Evolutionary conservation across 1,284 basidiomycete genomes (phyloP), one percentile per base, ranked within the genome.

Genomic region (Mycena citricolor): DNA sequence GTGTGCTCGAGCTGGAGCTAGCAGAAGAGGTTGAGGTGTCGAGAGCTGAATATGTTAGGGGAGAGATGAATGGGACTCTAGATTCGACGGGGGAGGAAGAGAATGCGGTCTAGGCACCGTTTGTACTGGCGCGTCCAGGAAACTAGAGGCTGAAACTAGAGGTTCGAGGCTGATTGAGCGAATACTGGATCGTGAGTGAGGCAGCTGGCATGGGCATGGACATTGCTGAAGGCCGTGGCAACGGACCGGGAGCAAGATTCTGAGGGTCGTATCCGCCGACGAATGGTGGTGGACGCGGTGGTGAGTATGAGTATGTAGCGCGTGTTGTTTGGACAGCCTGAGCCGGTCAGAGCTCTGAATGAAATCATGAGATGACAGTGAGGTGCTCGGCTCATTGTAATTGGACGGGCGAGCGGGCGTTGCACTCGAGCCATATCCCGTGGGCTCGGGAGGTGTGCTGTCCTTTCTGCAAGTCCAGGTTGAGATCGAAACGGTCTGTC

Each of bases 181-280:
- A 83, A 54, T 78, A 69, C 47, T 77, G 74, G 81, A 83, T 79
- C 4, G 83, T 83, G 52, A 72, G 61, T 6, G 82, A 85, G 20
- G 64, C n/a, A 16, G 39, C 20, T 10, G 36, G 51, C 16, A 50
- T 35, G 2, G 76, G 73, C 34, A 65, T 56, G 2, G 69, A 64
- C 61, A 74, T 70, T 8, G 57, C 48, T 10, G 73, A 65, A 8
- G 72, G 65, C 13, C 57, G 56, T 14, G 68, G 66, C n/a, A 66
- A 58, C 1, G 65, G 62, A 7, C 49, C 57, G 5, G 52, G 54
- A 13, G 33, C 21, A 28, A 55, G 40, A 30, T 51, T 41, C 38
- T 45, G 31, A 22, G 68, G 65, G 51, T 64, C 46, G 48, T 71
- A 73, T 14, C 70, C 70, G 25, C 72, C 71, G 13, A 73, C 54